These are phyloP conservation scores for Exophiala calicioides DNA, from an alignment of 2,329 filamentous ascomycete genomes.

Conservation along the genomic window DNA sequence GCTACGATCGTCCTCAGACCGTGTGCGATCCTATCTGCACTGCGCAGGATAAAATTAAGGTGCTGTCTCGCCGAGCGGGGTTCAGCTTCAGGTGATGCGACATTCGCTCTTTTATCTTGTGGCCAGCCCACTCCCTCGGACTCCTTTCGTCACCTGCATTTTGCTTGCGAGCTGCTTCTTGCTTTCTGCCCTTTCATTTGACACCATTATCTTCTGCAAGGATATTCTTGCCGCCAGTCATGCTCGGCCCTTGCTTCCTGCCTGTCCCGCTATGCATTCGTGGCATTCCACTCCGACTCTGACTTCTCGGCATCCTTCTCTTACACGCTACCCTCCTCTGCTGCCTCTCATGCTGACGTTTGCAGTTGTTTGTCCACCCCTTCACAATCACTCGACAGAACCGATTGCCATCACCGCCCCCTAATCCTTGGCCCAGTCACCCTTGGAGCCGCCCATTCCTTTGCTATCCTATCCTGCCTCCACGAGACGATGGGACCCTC, in stretches of 20 bases:
- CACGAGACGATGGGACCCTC: too few species aligned
- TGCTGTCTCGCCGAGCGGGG: constrained; percentile 14
- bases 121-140: constrained; percentile 11
- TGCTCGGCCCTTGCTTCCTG: constrained; percentile 2
- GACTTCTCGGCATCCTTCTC: neutral
- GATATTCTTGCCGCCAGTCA: constrained; percentile 17
- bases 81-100: constrained; percentile 12
- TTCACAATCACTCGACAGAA: too few species aligned
- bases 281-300: neutral
- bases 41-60: constrained; percentile 4
- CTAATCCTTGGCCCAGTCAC: too few species aligned
- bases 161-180: too few species aligned
- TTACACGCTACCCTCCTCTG: neutral
- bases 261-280: neutral
- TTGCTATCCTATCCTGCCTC: too few species aligned
- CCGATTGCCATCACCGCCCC: too few species aligned
- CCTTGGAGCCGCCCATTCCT: too few species aligned
- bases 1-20: neutral
- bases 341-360: neutral
- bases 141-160: constrained; percentile 16
- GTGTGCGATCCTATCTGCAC: neutral
- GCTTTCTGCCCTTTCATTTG: constrained; percentile 15
- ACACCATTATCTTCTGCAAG: constrained; percentile 16
- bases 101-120: constrained; percentile 18
- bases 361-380: too few species aligned